Percentiles rank a stretch among this genome's conserved stretches.
Conservation (phyloP, 345 rosid genomes). For the Stellera chamaejasme region DNA sequence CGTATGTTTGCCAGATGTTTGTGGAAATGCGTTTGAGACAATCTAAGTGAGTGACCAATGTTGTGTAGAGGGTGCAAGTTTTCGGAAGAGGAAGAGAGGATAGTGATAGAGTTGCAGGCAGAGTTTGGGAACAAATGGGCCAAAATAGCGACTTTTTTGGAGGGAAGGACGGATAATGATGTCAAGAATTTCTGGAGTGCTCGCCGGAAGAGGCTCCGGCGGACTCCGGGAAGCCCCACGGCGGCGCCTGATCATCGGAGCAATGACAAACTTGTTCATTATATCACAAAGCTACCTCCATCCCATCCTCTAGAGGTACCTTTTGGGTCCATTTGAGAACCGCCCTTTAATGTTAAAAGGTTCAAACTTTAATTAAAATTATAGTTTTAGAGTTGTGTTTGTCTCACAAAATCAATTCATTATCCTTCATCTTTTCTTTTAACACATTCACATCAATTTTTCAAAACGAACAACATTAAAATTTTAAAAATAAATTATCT, state of each 20-base stretch:
- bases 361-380: background rate
- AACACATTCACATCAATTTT: too few species aligned
- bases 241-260: slow-evolving; percentile 13
- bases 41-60: background rate
- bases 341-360: too few species aligned
- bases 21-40: too few species aligned
- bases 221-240: slow-evolving; percentile 34
- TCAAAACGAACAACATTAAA: too few species aligned
- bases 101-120: slow-evolving; percentile 66
- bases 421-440: too few species aligned
- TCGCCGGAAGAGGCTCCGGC: slow-evolving; percentile 46
- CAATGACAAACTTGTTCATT: background rate
- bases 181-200: slow-evolving; percentile 82
- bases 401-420: too few species aligned
- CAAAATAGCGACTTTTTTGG: slow-evolving; percentile 45
- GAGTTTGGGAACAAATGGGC: slow-evolving; percentile 73
- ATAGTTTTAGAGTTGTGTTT: background rate
- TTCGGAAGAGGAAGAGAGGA: slow-evolving; percentile 61
- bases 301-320: background rate
- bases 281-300: too few species aligned
- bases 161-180: slow-evolving; percentile 64
- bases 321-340: slow-evolving; percentile 3
- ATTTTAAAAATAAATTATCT: too few species aligned
- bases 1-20: too few species aligned
- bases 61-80: slow-evolving; percentile 59